phyloP scores from a whole-genome alignment of 352 stramenopile genomes.

The Phytophthora litchii region DNA sequence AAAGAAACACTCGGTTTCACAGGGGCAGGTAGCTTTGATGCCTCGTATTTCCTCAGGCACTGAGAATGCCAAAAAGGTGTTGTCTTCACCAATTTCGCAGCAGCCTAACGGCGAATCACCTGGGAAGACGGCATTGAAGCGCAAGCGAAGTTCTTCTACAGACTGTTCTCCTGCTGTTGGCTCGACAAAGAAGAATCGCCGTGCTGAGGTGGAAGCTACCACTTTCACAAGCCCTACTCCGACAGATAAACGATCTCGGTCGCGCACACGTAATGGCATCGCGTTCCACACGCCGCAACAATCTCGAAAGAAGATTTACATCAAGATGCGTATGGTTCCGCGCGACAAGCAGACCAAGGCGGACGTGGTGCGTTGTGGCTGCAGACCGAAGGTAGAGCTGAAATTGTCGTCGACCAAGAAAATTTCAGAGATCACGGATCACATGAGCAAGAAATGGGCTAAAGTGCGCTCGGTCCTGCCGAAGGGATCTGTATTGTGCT shows the following conservation, averaged over 20 bases:
- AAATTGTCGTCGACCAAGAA: conserved; percentile 82
- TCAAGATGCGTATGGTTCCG: conserved; percentile 85
- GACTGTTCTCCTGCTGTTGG: conserved; percentile 14
- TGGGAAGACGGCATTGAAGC: conserved; percentile 26
- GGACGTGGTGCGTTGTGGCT: conserved; percentile 49
- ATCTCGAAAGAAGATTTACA: conserved; percentile 75
- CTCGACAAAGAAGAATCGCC: conserved; percentile 27
- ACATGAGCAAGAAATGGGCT: conserved; percentile 82
- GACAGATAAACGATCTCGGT: conserved; percentile 22
- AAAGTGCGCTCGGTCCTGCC: conserved; percentile 43
- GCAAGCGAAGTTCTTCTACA: conserved; percentile 34
- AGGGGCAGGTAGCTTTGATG: conserved; percentile 14
- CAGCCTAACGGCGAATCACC: conserved; percentile 20
- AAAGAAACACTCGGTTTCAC: conserved; percentile 47
- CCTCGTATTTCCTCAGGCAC: conserved; percentile 10
- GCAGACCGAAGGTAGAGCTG: conserved; percentile 80
- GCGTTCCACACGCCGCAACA: conserved; percentile 58
- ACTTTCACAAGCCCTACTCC: conserved; percentile 47
- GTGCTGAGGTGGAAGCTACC: conserved; percentile 16
- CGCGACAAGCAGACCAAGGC: conserved; percentile 65
- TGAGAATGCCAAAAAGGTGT: conserved; percentile 29
- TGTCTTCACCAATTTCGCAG: conserved; percentile 26
- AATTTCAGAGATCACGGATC: conserved; percentile 72
- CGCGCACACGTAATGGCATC: conserved; percentile 26
- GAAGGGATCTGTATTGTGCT: conserved; percentile 45